Evolutionary conservation across 2,329 filamentous ascomycete species (phyloP).

Genomic region (Penicillium sp.): DNA sequence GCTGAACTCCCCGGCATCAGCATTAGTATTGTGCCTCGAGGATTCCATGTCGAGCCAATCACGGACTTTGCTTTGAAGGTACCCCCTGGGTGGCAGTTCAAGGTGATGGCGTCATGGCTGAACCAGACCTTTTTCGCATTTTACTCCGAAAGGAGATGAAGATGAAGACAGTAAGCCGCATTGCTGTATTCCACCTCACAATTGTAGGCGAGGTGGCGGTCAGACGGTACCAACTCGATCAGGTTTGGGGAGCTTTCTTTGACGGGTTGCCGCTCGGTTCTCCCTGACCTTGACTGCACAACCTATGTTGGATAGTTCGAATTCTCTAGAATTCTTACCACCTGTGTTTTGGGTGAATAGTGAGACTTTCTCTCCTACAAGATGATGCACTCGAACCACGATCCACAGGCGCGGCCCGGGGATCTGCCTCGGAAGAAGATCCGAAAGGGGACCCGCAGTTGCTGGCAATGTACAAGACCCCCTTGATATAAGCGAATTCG

Average conservation of each 20-base stretch:
- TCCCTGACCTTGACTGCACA: neutral
- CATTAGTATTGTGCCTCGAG: neutral
- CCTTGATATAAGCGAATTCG: neutral
- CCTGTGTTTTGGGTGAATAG: neutral
- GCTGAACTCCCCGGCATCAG: neutral
- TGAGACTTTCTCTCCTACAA: neutral
- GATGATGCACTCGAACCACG: neutral
- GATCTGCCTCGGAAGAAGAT: conserved; percentile 16
- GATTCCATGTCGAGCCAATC: neutral
- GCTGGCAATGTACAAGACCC: conserved; percentile 14
- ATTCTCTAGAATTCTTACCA: neutral
- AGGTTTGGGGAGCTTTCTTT: neutral
- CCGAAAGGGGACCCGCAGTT: conserved; percentile 16
- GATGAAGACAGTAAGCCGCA: neutral
- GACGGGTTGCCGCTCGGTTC: neutral
- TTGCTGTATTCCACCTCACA: neutral
- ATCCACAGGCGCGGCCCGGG: neutral
- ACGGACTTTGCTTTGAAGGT: neutral
- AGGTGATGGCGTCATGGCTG: neutral
- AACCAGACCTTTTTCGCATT: neutral
- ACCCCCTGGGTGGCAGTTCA: neutral
- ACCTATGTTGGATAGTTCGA: neutral
- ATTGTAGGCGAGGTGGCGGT: neutral
- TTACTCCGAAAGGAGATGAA: too few species aligned
- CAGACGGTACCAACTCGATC: neutral